Evolutionary conservation across 2,329 filamentous ascomycete genomes (phyloP).

Genomic region (Talaromyces sp.): DNA sequence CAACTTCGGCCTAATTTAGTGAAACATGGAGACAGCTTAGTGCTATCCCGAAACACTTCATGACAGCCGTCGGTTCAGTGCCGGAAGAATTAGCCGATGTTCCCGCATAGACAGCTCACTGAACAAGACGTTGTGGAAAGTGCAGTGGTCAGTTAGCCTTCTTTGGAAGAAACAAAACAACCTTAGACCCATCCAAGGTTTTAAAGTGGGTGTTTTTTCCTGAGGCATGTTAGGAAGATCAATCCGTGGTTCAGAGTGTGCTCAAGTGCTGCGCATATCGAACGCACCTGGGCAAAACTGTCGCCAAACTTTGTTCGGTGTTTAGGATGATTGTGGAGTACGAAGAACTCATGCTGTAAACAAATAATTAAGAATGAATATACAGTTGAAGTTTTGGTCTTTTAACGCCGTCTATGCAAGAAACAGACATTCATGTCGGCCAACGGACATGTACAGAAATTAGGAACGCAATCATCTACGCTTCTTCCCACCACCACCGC

Average conservation of each 20-base stretch:
- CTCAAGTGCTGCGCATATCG: no score
- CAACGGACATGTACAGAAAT: conserved; percentile 18
- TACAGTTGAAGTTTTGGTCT: conserved; percentile 23
- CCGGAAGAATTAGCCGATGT: background rate
- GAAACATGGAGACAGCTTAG: background rate
- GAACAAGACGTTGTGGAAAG: background rate
- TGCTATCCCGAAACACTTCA: background rate
- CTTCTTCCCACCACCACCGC: conserved; percentile 51
- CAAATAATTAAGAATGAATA: no score
- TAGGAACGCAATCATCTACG: conserved; percentile 35
- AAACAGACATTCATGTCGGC: conserved; percentile 14
- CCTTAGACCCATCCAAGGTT: no score
- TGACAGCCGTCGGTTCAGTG: background rate
- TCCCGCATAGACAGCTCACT: background rate
- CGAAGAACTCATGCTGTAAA: no score
- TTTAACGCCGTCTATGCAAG: conserved; percentile 31
- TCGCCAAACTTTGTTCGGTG: no score
- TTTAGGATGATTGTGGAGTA: no score
- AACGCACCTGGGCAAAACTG: no score
- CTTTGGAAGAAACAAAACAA: background rate
- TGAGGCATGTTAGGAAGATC: no score
- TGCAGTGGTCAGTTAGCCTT: background rate
- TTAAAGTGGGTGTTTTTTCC: no score
- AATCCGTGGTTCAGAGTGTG: no score
- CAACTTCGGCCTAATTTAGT: background rate